Evolutionary conservation across 2,329 filamentous ascomycete species (phyloP), one percentile per base, ranked within the genome.

Genomic region (Xylaria arbuscula): DNA sequence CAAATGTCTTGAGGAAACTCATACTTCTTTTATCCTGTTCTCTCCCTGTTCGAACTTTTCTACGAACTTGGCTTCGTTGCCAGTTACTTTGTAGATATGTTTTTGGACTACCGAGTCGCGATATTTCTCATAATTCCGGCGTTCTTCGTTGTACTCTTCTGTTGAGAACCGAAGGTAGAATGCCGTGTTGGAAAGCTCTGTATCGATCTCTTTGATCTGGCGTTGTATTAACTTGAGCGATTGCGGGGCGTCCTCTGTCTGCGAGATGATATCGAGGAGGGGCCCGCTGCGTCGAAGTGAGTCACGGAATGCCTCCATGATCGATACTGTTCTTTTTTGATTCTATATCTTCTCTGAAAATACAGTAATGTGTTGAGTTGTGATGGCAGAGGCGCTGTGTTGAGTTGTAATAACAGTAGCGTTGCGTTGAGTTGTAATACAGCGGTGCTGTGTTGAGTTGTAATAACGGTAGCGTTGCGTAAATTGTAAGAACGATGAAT

Each of bases 1-100:
- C 11, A n/a, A 13, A 15, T 40, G 4, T 22, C 47, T 17, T 4
- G 2, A 36, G 32, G n/a, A 22, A 24, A 32, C 10, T n/a, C 19
- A 42, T 67, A 83, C 86, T 54, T 86, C 82, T 32, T 86, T 81
- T 75, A 87, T 89, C 69, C 88, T 86, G 51, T 79, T 77, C 75
- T 88, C 86, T 75, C 88, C 86, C 69, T 84, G 86, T 57, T 82
- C 81, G 15, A 85, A 84, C 58, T 80, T 81, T n/a, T 81, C 80
- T 17, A 80, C 77, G 70, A 86, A 86, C 59, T 83, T 82, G n/a
- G 82, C 83, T 50, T 81, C 80, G 69, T 83, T 83, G 34, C 86
- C 83, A 4, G 82, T 79, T 10, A 86, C 78, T 67, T 83, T 85
- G 80, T 86, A 85, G 47, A 83, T 79, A 72, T 86, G 85, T 47